Percentiles rank a stretch among this genome's conserved stretches.
Conservation (phyloP, 345 rosid species). For the Gossypium raimondii region DNA sequence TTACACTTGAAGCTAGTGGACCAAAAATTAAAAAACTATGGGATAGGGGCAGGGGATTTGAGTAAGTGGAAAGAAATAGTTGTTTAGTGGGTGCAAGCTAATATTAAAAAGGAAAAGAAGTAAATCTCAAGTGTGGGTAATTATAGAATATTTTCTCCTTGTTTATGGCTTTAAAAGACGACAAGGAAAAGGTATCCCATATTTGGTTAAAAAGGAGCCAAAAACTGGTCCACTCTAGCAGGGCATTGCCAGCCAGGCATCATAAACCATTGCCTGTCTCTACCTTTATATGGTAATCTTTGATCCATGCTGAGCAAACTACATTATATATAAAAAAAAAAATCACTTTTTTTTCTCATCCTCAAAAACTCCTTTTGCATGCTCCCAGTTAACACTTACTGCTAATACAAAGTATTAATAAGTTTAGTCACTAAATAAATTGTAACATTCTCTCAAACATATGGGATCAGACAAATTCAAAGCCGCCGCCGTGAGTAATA, state of each 20-base stretch:
- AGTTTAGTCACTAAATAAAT: background rate
- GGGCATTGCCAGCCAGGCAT: background rate
- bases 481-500: conserved; percentile 9
- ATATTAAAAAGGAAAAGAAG: background rate
- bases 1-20: background rate
- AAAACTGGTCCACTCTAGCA: background rate
- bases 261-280: background rate
- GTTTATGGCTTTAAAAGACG: background rate
- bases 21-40: background rate
- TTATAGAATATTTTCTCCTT: background rate
- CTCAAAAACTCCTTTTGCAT: background rate
- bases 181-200: background rate
- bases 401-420: background rate
- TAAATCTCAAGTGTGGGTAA: background rate
- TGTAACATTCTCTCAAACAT: background rate
- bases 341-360: background rate
- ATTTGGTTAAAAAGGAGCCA: background rate
- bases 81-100: background rate
- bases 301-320: background rate
- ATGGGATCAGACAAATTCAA: background rate
- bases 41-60: background rate
- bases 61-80: background rate
- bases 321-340: too few species aligned
- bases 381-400: too few species aligned
- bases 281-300: background rate